Percentiles rank a stretch among this genome's conserved stretches.
These are phyloP conservation scores for Leishmania major DNA, from an alignment of 208 protist genomes.

Conservation along the genomic window DNA sequence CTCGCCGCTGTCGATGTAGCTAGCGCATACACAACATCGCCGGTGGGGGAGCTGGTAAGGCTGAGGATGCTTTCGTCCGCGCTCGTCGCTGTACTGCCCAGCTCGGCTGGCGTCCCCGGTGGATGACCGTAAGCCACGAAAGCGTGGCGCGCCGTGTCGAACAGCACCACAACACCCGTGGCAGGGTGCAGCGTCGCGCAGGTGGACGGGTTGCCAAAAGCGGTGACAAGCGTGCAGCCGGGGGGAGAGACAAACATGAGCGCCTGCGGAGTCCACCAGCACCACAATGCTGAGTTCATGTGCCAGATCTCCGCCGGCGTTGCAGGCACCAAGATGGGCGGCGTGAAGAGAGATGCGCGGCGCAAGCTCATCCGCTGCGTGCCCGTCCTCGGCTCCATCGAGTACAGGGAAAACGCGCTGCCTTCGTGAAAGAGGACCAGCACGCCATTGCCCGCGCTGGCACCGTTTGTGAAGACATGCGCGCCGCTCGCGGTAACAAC, in stretches of 20 bases:
- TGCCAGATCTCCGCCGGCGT: neutral
- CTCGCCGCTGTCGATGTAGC: neutral
- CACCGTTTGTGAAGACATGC: constrained; percentile 20
- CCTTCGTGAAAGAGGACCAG: constrained; percentile 14
- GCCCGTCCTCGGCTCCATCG: constrained; percentile 16
- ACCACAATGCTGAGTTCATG: constrained; percentile 12
- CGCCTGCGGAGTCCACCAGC: constrained; percentile 29
- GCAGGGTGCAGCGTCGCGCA: constrained; percentile 29
- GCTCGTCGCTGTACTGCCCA: neutral
- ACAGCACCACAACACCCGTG: constrained; percentile 16
- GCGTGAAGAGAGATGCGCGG: constrained; percentile 10
- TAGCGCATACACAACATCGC: constrained; percentile 27
- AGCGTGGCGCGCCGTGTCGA: constrained; percentile 21
- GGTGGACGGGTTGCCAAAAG: neutral
- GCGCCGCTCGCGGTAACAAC: neutral
- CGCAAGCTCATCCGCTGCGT: constrained; percentile 14
- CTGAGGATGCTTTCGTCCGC: neutral
- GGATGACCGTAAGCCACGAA: constrained; percentile 25
- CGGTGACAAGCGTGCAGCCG: constrained; percentile 7
- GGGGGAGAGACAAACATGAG: constrained; percentile 19
- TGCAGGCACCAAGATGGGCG: neutral
- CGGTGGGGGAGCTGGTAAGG: constrained; percentile 22
- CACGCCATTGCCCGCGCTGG: neutral
- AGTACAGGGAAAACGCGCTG: constrained; percentile 16
- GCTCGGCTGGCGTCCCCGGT: neutral